phyloP scores from a whole-genome alignment of 345 rosid genomes.

The Acer campestre region DNA sequence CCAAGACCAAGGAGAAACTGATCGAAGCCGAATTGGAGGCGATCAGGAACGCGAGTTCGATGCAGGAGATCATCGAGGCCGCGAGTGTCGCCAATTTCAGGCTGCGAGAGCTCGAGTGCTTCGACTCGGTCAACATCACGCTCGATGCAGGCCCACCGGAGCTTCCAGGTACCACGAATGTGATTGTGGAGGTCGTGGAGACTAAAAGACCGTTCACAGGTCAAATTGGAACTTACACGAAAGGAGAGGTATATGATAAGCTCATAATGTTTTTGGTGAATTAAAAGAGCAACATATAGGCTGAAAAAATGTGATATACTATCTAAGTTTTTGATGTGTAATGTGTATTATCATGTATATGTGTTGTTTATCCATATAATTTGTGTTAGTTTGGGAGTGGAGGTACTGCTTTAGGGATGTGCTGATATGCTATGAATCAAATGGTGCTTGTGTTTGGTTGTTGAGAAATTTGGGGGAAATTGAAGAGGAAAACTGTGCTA shows the following conservation, averaged over 20 bases:
- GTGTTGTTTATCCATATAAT: neutral
- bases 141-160: slow-evolving; percentile 90
- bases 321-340: neutral
- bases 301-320: too few species aligned
- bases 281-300: neutral
- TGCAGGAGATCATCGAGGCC: slow-evolving; percentile 77
- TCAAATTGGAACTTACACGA: slow-evolving; percentile 72
- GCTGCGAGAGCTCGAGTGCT: slow-evolving; percentile 68
- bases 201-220: slow-evolving; percentile 57
- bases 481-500: too few species aligned
- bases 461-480: too few species aligned
- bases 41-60: slow-evolving; percentile 56
- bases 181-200: slow-evolving; percentile 73
- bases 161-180: slow-evolving; percentile 85
- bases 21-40: slow-evolving; percentile 68
- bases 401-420: too few species aligned
- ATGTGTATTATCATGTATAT: neutral
- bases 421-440: too few species aligned
- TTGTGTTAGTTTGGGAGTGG: too few species aligned
- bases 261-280: neutral
- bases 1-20: slow-evolving; percentile 73
- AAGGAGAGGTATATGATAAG: slow-evolving; percentile 56
- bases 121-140: slow-evolving; percentile 77
- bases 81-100: slow-evolving; percentile 60
- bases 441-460: too few species aligned